These are phyloP conservation scores for Didymella pinodella DNA, from an alignment of 2,329 filamentous ascomycete genomes.

Conservation along the genomic window DNA sequence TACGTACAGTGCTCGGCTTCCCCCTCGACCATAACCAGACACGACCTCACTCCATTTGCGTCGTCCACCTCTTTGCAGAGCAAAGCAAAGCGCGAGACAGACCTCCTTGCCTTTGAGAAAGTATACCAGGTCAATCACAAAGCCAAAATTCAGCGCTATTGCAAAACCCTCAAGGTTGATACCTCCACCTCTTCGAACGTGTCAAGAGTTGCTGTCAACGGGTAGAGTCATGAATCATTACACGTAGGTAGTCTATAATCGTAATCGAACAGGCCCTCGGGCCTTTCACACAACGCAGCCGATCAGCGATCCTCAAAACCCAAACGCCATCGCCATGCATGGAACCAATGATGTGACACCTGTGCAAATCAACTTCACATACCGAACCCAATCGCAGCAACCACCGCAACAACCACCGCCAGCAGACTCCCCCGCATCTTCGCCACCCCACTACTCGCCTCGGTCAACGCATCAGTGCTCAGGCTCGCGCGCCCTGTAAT, in stretches of 20 bases:
- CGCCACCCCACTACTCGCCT: slow-evolving; percentile 26
- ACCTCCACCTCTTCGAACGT: not conserved
- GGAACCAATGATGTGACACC: not conserved
- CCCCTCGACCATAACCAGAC: not conserved
- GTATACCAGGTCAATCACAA: not conserved
- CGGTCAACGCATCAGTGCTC: slow-evolving; percentile 28
- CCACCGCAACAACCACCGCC: slow-evolving; percentile 43
- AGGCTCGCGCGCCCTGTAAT: slow-evolving; percentile 36
- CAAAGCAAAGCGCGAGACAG: not conserved
- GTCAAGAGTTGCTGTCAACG: not conserved
- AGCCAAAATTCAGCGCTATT: not conserved
- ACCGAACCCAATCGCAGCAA: slow-evolving; percentile 41
- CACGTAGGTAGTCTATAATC: not conserved
- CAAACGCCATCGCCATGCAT: slow-evolving; percentile 19
- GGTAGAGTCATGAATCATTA: slow-evolving; percentile 6
- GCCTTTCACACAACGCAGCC: not conserved
- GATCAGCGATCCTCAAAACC: not conserved
- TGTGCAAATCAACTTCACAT: not conserved
- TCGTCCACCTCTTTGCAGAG: not conserved
- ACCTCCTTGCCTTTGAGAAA: not conserved
- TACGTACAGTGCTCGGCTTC: not conserved
- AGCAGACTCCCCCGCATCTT: slow-evolving; percentile 32
- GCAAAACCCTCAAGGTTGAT: not conserved
- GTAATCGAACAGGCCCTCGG: not conserved
- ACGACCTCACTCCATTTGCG: not conserved